Evolutionary conservation across 768 basidiomycete genomes (phyloP).

Genomic region (Amylocystis lapponica): DNA sequence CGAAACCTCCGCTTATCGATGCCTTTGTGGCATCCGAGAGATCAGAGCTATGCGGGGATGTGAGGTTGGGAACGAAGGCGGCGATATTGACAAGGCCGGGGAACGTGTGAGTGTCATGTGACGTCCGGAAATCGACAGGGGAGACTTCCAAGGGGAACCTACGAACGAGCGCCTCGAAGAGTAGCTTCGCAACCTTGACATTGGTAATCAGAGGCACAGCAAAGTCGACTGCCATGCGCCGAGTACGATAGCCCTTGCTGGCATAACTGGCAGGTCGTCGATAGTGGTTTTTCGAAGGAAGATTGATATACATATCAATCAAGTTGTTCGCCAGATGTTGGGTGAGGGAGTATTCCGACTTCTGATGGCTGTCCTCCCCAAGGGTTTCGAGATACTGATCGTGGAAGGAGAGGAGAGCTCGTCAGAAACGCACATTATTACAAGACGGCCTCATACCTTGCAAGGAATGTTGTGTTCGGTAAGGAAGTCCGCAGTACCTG

Average conservation of each 20-base stretch:
- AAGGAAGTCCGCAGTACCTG: conserved; percentile 96
- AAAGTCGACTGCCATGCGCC: conserved; percentile 98
- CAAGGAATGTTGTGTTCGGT: conserved; percentile 95
- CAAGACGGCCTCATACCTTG: conserved; percentile 49
- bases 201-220: conserved; percentile 97
- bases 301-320: conserved; percentile 99
- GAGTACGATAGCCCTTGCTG: conserved; percentile 93
- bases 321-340: conserved; percentile 95
- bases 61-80: conserved; percentile 76
- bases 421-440: background rate
- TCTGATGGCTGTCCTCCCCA: conserved; percentile 74
- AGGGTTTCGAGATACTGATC: conserved; percentile 84
- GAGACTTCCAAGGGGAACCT: conserved; percentile 90
- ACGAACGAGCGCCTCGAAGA: conserved; percentile 88
- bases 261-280: conserved; percentile 95
- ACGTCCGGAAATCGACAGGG: conserved; percentile 88
- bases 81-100: conserved; percentile 89
- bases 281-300: conserved; percentile 97
- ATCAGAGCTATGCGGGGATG: conserved; percentile 48
- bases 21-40: conserved; percentile 69
- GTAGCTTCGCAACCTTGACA: conserved; percentile 96
- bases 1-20: conserved; percentile 86
- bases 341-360: conserved; percentile 95
- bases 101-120: conserved; percentile 84
- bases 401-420: background rate